phyloP scores from a whole-genome alignment of 2,329 filamentous ascomycete species.

The Fusarium sp. region DNA sequence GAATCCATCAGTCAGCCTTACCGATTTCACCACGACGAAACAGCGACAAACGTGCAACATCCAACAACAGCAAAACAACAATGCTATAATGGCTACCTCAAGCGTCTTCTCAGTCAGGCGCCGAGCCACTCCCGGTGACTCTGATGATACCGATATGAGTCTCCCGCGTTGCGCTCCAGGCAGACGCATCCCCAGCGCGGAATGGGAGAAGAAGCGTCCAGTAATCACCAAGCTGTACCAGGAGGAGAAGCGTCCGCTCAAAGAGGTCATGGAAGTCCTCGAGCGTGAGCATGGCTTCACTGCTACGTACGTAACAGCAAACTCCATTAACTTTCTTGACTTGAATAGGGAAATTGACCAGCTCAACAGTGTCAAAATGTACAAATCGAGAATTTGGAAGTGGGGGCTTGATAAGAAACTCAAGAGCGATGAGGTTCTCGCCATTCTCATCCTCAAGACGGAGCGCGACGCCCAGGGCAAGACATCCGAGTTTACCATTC shows the following conservation, averaged over 20 bases:
- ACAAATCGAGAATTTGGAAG: slow-evolving; percentile 59
- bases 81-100: slow-evolving; percentile 43
- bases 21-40: background rate
- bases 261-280: slow-evolving; percentile 58
- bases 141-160: slow-evolving; percentile 49
- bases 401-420: slow-evolving; percentile 60
- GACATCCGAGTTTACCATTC: slow-evolving; percentile 54
- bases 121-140: slow-evolving; percentile 46
- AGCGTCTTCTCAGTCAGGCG: slow-evolving; percentile 44
- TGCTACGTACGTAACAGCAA: slow-evolving; percentile 54
- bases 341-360: background rate
- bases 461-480: slow-evolving; percentile 54
- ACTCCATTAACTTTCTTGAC: background rate
- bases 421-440: slow-evolving; percentile 57
- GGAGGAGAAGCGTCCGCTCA: slow-evolving; percentile 57
- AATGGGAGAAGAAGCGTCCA: slow-evolving; percentile 54
- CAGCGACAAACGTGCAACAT: background rate
- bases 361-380: slow-evolving; percentile 57
- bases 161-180: slow-evolving; percentile 44
- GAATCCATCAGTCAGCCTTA: background rate
- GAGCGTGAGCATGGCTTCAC: slow-evolving; percentile 55
- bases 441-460: slow-evolving; percentile 55
- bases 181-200: slow-evolving; percentile 52
- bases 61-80: background rate
- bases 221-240: slow-evolving; percentile 57